These are phyloP conservation scores for Annulohypoxylon bovei DNA, from an alignment of 495 filamentous ascomycete genomes.

Conservation along the genomic window DNA sequence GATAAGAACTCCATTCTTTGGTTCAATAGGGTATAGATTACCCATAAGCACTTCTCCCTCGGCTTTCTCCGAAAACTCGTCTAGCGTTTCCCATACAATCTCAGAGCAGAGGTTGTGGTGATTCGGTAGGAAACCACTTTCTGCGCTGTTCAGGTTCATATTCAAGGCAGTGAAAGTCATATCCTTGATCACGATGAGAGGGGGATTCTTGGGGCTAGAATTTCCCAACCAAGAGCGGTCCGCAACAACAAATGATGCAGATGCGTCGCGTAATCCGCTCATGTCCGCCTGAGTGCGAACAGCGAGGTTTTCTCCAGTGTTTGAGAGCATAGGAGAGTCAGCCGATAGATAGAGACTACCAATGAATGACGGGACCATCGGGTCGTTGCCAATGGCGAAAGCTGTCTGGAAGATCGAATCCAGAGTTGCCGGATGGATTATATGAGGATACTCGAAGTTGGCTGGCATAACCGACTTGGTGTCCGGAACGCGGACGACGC, in stretches of 20 bases:
- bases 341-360: conserved; percentile 37
- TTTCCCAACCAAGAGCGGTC: conserved; percentile 23
- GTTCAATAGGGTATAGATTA: background rate
- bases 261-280: conserved; percentile 18
- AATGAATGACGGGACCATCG: conserved; percentile 43
- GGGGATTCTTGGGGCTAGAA: background rate
- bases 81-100: conserved; percentile 45
- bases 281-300: conserved; percentile 16
- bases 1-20: conserved; percentile 7
- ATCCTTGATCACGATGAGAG: conserved; percentile 32
- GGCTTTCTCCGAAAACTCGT: background rate
- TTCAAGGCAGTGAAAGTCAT: conserved; percentile 32
- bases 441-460: conserved; percentile 52
- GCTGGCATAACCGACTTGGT: conserved; percentile 53
- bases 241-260: conserved; percentile 28
- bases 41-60: background rate
- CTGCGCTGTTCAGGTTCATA: background rate
- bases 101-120: conserved; percentile 46
- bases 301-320: conserved; percentile 6
- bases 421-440: conserved; percentile 57
- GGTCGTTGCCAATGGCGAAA: conserved; percentile 23
- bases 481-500: conserved; percentile 48
- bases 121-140: conserved; percentile 43
- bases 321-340: conserved; percentile 11
- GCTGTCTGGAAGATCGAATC: conserved; percentile 45